Percentiles rank a stretch among this genome's conserved stretches.
These are phyloP conservation scores for Chaetoscypha palmicola DNA, from an alignment of 2,329 filamentous ascomycete genomes.

Conservation along the genomic window DNA sequence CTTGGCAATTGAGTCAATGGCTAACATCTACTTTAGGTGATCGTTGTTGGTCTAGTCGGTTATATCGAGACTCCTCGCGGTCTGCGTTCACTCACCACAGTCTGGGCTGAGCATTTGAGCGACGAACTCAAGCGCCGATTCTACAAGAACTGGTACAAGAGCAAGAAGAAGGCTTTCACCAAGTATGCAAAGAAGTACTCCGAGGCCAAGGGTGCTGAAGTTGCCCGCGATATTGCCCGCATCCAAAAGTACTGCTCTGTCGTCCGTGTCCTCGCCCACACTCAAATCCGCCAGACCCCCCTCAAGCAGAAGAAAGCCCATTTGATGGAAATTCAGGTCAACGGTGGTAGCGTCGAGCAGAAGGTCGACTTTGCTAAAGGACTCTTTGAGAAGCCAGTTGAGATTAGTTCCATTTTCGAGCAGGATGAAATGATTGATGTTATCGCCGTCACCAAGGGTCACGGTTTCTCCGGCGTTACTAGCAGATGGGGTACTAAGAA, in stretches of 20 bases:
- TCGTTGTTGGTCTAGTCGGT: slow-evolving; percentile 98
- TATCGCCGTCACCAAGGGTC: slow-evolving; percentile 99
- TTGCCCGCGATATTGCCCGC: slow-evolving; percentile 97
- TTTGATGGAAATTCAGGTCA: slow-evolving; percentile 99
- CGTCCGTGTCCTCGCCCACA: slow-evolving; percentile 98
- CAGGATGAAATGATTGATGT: slow-evolving; percentile 99
- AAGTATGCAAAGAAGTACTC: slow-evolving; percentile 99
- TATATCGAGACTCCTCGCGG: slow-evolving; percentile 99
- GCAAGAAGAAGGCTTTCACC: slow-evolving; percentile 99
- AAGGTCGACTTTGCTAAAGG: slow-evolving; percentile 95
- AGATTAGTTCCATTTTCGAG: slow-evolving; percentile 93
- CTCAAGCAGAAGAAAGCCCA: slow-evolving; percentile 99
- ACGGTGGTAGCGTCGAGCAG: slow-evolving; percentile 90
- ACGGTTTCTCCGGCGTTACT: slow-evolving; percentile 97
- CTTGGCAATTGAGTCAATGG: slow-evolving; percentile 66
- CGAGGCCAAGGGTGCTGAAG: slow-evolving; percentile 79
- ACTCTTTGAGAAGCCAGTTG: slow-evolving; percentile 98
- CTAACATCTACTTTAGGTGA: slow-evolving; percentile 77
- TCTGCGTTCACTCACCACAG: slow-evolving; percentile 97
- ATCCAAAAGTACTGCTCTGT: slow-evolving; percentile 99
- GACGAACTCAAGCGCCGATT: slow-evolving; percentile 99
- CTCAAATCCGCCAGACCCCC: slow-evolving; percentile 97
- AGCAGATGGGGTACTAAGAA: slow-evolving; percentile 99
- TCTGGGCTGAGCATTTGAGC: slow-evolving; percentile 98
- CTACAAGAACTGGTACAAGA: slow-evolving; percentile 99